Conservation (phyloP, 148 eudicot genomes). For the Vaccinium myrtillus region DNA sequence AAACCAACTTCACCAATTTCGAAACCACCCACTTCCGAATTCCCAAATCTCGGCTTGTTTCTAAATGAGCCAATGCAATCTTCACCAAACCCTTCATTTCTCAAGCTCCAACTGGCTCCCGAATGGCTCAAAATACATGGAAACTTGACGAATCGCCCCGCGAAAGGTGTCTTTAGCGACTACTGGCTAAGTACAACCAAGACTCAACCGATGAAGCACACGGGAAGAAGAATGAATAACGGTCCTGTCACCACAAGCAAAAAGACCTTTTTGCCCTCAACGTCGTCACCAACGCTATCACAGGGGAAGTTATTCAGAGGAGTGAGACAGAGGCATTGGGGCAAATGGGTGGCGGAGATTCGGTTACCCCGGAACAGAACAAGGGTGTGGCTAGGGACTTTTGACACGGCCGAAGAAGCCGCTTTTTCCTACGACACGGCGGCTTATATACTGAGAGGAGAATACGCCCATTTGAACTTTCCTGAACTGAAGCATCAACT, state of each 20-base stretch:
- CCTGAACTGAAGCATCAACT: slow-evolving; percentile 77
- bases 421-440: slow-evolving; percentile 94
- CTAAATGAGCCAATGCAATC: slow-evolving; percentile 23
- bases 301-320: slow-evolving; percentile 71
- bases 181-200: slow-evolving; percentile 46
- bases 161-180: slow-evolving; percentile 36
- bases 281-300: slow-evolving; percentile 27
- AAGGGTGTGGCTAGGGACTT: slow-evolving; percentile 91
- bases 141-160: slow-evolving; percentile 19
- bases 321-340: slow-evolving; percentile 97
- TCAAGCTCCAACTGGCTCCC: slow-evolving; percentile 19
- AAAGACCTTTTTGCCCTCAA: slow-evolving; percentile 7
- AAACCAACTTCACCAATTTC: slow-evolving; percentile 17
- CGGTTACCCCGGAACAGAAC: slow-evolving; percentile 81
- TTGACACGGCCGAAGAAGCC: slow-evolving; percentile 87
- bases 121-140: slow-evolving; percentile 44
- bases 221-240: slow-evolving; percentile 25
- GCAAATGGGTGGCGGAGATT: slow-evolving; percentile 98
- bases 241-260: neutral
- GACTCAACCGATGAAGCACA: slow-evolving; percentile 57
- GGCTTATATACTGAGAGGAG: slow-evolving; percentile 83
- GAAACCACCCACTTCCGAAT: slow-evolving; percentile 7
- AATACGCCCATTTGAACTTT: slow-evolving; percentile 83
- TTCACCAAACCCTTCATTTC: slow-evolving; percentile 21
- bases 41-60: slow-evolving; percentile 29